A percentile compares a stretch with the other conserved stretches of the same genome.
Evolutionary conservation across 2,329 filamentous ascomycete genomes (phyloP).

Genomic region (Fusarium neocosmosporiellum): DNA sequence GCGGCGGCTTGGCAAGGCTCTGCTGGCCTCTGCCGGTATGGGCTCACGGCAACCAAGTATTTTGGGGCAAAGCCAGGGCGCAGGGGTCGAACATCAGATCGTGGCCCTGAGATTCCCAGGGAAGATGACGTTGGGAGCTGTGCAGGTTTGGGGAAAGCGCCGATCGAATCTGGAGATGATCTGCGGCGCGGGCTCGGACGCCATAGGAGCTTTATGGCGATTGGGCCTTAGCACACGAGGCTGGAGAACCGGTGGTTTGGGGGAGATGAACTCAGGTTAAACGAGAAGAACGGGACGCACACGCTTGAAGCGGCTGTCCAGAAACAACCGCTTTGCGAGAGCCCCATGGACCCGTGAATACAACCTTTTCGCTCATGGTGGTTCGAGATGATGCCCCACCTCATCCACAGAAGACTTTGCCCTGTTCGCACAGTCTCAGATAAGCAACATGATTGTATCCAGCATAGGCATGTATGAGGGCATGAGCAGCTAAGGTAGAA

Average conservation of each 20-base stretch:
- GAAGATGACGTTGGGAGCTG: constrained; percentile 37
- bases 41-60: constrained; percentile 12
- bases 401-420: constrained; percentile 1
- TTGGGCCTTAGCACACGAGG: constrained; percentile 23
- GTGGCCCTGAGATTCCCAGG: constrained; percentile 29
- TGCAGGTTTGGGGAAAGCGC: constrained; percentile 43
- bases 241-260: constrained; percentile 29
- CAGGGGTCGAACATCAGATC: constrained; percentile 39
- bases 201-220: constrained; percentile 32
- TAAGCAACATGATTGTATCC: background rate
- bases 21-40: background rate
- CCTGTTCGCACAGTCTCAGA: background rate
- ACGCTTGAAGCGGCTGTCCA: constrained; percentile 24
- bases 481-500: background rate
- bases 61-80: constrained; percentile 16
- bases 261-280: constrained; percentile 18
- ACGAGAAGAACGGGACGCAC: constrained; percentile 15
- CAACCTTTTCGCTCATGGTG: background rate
- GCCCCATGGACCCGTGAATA: background rate
- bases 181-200: constrained; percentile 37
- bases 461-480: background rate
- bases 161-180: constrained; percentile 49
- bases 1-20: constrained; percentile 2
- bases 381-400: constrained; percentile 1
- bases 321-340: background rate